Evolutionary conservation across 768 basidiomycete species (phyloP).

Genomic region (Strobilomyces dryophilus): DNA sequence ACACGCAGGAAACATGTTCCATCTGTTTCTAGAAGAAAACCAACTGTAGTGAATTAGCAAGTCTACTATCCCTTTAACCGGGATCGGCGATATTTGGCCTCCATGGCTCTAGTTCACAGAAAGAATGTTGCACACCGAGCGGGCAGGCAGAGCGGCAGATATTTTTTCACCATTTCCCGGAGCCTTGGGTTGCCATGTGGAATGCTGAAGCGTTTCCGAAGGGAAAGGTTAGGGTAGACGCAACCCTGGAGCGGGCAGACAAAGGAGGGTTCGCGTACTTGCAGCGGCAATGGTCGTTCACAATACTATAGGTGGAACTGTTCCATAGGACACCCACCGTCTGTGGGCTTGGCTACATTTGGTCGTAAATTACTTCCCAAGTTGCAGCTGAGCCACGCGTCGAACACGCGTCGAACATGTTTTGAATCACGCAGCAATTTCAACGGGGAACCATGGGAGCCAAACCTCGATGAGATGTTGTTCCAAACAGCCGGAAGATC

Average conservation of each 20-base stretch:
- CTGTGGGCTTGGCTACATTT: no score
- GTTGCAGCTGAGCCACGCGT: no score
- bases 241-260: not conserved
- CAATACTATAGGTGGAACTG: not conserved
- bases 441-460: no score
- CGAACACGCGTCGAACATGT: no score
- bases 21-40: slow-evolving; percentile 28
- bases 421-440: no score
- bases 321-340: no score
- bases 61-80: slow-evolving; percentile 24
- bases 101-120: not conserved
- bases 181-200: slow-evolving; percentile 36
- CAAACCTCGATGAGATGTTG: no score
- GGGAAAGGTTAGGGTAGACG: slow-evolving; percentile 5
- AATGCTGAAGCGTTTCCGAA: slow-evolving; percentile 31
- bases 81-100: slow-evolving; percentile 6
- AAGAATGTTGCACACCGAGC: not conserved
- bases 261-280: not conserved
- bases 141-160: not conserved
- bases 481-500: no score
- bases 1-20: slow-evolving; percentile 45
- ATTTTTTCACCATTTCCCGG: slow-evolving; percentile 1
- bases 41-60: slow-evolving; percentile 22
- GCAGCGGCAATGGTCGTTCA: not conserved
- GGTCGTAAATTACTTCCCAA: no score